Percentiles rank a stretch among this genome's conserved stretches.
phyloP scores from a whole-genome alignment of 1,284 basidiomycete genomes.

The Malassezia sp. region DNA sequence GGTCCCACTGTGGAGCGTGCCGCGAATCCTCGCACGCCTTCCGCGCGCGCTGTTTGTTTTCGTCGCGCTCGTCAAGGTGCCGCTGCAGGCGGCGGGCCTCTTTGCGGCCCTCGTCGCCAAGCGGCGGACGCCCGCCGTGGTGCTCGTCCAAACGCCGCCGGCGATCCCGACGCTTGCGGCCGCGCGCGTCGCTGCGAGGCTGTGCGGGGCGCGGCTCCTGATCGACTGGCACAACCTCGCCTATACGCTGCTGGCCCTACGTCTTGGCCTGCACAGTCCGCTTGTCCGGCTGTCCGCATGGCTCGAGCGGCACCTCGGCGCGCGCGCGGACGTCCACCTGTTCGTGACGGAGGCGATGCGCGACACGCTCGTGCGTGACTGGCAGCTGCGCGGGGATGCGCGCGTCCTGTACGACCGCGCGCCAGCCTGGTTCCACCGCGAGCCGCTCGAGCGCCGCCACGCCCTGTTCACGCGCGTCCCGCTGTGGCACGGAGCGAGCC shows the following conservation, averaged over 20 bases:
- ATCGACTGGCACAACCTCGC: constrained; percentile 99
- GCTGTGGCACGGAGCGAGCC: not conserved
- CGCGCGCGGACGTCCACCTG: constrained; percentile 68
- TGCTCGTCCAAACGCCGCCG: constrained; percentile 89
- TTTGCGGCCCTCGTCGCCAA: constrained; percentile 46
- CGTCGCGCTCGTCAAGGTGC: constrained; percentile 68
- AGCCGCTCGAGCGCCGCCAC: not conserved
- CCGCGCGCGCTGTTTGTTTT: constrained; percentile 59
- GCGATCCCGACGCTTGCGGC: constrained; percentile 84
- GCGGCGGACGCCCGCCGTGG: constrained; percentile 63
- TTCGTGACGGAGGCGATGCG: constrained; percentile 88
- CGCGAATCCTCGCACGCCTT: constrained; percentile 52
- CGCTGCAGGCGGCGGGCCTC: constrained; percentile 25
- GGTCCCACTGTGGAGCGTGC: constrained; percentile 57
- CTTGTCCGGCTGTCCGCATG: constrained; percentile 57
- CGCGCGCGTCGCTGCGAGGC: constrained; percentile 60
- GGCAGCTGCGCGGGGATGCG: constrained; percentile 54
- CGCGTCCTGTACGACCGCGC: constrained; percentile 50
- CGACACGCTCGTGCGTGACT: constrained; percentile 59
- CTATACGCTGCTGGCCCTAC: constrained; percentile 79
- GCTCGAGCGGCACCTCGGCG: constrained; percentile 32
- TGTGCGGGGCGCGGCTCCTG: constrained; percentile 69
- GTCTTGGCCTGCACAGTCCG: constrained; percentile 58
- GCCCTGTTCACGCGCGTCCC: constrained; percentile 1
- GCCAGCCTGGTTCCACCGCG: constrained; percentile 13